phyloP scores from a whole-genome alignment of 2,329 filamentous ascomycete species.

The Acephala macrosclerotiorum region DNA sequence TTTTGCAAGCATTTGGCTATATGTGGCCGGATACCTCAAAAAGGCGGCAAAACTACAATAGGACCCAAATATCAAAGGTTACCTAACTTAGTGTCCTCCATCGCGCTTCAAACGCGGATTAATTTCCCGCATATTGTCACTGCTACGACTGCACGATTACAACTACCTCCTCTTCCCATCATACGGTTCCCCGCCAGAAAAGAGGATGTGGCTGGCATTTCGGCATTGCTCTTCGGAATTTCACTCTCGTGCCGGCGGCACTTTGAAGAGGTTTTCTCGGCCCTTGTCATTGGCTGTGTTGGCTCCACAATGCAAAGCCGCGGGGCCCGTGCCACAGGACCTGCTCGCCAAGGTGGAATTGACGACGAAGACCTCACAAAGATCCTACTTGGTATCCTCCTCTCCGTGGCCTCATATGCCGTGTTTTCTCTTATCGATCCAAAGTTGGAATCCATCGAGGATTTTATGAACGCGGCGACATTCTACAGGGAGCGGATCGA shows the following conservation, averaged over 20 bases:
- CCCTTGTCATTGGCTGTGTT: too few species aligned
- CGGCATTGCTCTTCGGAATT: too few species aligned
- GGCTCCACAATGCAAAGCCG: too few species aligned
- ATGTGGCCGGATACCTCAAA: neutral
- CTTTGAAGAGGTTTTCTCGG: too few species aligned
- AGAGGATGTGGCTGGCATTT: too few species aligned
- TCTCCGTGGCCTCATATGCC: neutral
- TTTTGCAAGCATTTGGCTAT: neutral
- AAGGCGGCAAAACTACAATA: neutral
- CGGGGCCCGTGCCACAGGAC: neutral
- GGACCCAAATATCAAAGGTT: neutral
- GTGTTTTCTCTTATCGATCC: neutral
- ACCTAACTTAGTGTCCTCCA: too few species aligned
- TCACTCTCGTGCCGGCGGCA: too few species aligned
- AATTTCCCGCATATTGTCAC: too few species aligned
- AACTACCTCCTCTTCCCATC: too few species aligned
- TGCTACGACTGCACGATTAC: too few species aligned
- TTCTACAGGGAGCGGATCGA: constrained; percentile 42
- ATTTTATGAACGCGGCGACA: constrained; percentile 43
- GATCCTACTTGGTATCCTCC: neutral
- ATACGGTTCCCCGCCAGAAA: too few species aligned
- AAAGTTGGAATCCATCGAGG: neutral
- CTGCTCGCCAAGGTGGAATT: neutral
- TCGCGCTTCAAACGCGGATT: too few species aligned
- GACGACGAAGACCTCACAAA: neutral